Evolutionary conservation across 1,284 basidiomycete genomes (phyloP), one percentile per base, ranked within the genome.

Genomic region (Boletus holoroseus): DNA sequence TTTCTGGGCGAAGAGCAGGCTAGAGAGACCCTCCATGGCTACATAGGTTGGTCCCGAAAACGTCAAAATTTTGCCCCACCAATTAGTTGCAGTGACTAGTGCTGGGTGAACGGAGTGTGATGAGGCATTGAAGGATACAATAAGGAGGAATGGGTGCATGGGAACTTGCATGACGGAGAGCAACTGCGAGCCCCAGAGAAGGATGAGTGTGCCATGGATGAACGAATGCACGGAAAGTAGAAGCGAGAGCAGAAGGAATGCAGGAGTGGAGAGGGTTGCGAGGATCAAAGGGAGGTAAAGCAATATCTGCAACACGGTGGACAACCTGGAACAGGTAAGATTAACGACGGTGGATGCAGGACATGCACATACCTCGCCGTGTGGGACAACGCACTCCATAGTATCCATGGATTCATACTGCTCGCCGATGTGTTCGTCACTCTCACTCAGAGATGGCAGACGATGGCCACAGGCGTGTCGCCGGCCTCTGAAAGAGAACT

Each of bases 241-340:
- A 39, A 93, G 75, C 9, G 89, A 91, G 34, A 91, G 78, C 34
- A 91, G 73, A 28, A 93, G 78, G 62, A 93, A 90, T 1, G 87
- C 88, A 27, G 84, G 76, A 24, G 79, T 83, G 36, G 86, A 87
- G 54, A 93, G 76, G 5, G 86, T 91, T 53, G 84, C 88, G 59
- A 87, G 76, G 35, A 84, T 91, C 51, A 93, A 73, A 2, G 91
- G 90, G 46, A 93, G 78, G 69, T 86, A 92, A 26, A 92, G 78
- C 50, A 93, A 73, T 56, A 92, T 88, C 66, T 92, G 88, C 31
- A 85, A 62, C 55, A 81, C 85, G 37, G 86, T 90, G 7, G 83
- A 86, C 51, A 87, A 70, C 63, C 86, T 87, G 62, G 49, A 55
- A 45, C 43, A 36, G 30, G 35, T 55, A 20, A 51, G 44, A 56